Percentiles rank a stretch among this genome's conserved stretches.
These are phyloP conservation scores for Streptanthus diversifolius DNA, from an alignment of 345 rosid species.

Conservation along the genomic window DNA sequence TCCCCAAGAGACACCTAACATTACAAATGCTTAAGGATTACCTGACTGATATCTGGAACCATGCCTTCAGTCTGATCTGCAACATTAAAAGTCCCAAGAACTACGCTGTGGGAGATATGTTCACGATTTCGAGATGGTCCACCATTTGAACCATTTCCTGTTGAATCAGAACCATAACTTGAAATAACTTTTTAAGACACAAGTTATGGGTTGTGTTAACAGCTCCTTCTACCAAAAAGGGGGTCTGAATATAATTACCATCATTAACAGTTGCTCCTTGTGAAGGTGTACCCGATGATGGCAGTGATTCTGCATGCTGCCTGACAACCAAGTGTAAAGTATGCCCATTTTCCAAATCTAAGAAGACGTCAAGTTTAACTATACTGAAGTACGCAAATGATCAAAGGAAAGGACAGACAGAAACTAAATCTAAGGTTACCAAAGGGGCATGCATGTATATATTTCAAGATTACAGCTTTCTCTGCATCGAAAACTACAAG, in stretches of 20 bases:
- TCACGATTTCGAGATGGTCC: conserved; percentile 59
- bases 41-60: conserved; percentile 65
- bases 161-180: conserved; percentile 12
- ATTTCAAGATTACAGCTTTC: neutral
- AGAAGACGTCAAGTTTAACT: conserved; percentile 41
- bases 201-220: neutral
- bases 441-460: neutral
- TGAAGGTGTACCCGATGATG: conserved; percentile 52
- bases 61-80: conserved; percentile 76
- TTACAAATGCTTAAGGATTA: conserved; percentile 25
- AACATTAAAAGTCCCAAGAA: conserved; percentile 77
- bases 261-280: conserved; percentile 47
- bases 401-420: neutral
- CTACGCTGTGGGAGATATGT: conserved; percentile 78
- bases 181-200: neutral
- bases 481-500: neutral
- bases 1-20: neutral
- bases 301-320: conserved; percentile 58
- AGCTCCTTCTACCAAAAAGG: neutral
- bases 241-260: conserved; percentile 37
- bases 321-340: conserved; percentile 88
- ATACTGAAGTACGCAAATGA: neutral
- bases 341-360: conserved; percentile 92
- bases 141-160: conserved; percentile 57
- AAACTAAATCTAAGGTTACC: conserved; percentile 1